Conservation (phyloP, 2,329 filamentous ascomycete species). For the Meredithiella fracta region DNA sequence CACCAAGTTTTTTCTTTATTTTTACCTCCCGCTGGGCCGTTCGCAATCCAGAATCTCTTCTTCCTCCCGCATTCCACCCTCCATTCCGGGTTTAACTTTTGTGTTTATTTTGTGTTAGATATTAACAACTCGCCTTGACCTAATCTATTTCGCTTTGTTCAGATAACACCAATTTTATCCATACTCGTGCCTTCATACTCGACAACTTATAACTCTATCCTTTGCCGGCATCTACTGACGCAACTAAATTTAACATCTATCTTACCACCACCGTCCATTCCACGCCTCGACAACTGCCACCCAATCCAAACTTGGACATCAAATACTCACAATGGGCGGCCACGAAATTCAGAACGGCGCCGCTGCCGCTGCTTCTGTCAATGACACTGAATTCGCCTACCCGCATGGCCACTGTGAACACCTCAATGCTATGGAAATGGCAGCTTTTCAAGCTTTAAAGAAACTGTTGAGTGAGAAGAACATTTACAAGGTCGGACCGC, state of each 20-base stretch:
- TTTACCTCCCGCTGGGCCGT: conserved; percentile 40
- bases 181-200: no score
- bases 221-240: no score
- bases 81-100: no score
- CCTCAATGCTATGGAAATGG: conserved; percentile 51
- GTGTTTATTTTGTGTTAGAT: no score
- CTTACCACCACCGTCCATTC: no score
- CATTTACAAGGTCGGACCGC: conserved; percentile 40
- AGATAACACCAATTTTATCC: no score
- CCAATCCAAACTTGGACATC: not conserved
- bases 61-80: no score
- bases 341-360: not conserved
- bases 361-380: conserved; percentile 9
- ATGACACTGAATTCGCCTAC: conserved; percentile 34
- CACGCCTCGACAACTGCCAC: no score
- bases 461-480: conserved; percentile 45
- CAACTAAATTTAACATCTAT: no score
- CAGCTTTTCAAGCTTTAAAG: conserved; percentile 58
- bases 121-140: no score
- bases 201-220: no score
- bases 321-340: not conserved
- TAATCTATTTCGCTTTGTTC: no score
- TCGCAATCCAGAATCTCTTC: not conserved
- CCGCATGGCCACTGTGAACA: conserved; percentile 69
- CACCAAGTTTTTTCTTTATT: conserved; percentile 40